Percentiles rank a stretch among this genome's conserved stretches.
These are phyloP conservation scores for Candida alai DNA, from an alignment of 805 yeast species.

Conservation along the genomic window DNA sequence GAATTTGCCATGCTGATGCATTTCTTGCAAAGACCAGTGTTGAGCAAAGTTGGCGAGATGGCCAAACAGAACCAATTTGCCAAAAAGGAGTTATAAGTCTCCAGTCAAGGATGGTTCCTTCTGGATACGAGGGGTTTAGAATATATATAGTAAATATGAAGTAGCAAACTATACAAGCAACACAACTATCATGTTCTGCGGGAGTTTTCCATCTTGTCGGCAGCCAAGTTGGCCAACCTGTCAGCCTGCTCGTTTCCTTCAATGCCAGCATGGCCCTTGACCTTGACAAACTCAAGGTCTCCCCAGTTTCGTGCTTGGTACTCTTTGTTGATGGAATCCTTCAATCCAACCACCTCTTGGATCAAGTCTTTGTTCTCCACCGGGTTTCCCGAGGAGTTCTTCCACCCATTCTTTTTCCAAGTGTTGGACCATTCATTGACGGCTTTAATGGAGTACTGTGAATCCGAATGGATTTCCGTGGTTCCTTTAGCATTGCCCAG, in stretches of 20 bases:
- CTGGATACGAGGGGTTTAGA: no score
- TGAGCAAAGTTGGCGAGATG: constrained; percentile 14
- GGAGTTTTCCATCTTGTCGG: constrained; percentile 25
- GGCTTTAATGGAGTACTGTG: constrained; percentile 58
- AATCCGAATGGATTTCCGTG: constrained; percentile 61
- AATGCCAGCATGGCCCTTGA: constrained; percentile 67
- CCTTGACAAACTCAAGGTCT: constrained; percentile 51
- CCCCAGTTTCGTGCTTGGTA: constrained; percentile 33
- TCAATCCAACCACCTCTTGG: constrained; percentile 20
- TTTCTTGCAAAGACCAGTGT: constrained; percentile 25
- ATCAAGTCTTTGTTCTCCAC: constrained; percentile 56
- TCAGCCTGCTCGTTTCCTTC: constrained; percentile 80
- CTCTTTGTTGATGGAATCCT: constrained; percentile 31
- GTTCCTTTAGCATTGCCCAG: constrained; percentile 15
- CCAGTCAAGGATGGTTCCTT: no score
- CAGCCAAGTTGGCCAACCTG: constrained; percentile 64
- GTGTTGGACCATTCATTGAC: constrained; percentile 52
- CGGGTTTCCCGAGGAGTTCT: constrained; percentile 34
- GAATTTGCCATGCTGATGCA: constrained; percentile 18
- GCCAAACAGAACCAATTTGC: constrained; percentile 13
- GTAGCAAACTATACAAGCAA: neutral
- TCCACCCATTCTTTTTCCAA: constrained; percentile 61
- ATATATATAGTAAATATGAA: neutral
- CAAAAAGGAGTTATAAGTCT: constrained; percentile 12
- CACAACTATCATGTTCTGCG: no score